Base-by-base conservation (phyloP, 2,329 filamentous ascomycete species). In the Colletotrichum melonis region DNA sequence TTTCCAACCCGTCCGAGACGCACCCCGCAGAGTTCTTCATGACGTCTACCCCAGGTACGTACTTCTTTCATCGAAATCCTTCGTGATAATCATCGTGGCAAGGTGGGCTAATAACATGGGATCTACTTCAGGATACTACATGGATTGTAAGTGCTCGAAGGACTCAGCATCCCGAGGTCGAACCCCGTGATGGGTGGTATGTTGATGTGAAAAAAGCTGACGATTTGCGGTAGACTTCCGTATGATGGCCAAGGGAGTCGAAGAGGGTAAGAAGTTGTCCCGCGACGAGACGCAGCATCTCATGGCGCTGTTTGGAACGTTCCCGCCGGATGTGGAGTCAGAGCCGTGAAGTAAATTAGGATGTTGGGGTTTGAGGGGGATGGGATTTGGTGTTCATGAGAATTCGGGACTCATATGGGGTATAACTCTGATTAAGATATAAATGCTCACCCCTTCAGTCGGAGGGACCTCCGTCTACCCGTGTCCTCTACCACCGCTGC, bases 271-370 rank as follows among this genome's bases (percentile, higher is more conserved):
- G 69, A 76, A 78, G 65, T 73, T 82, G 12, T 74, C 74, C 0
- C 64, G 75, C 19, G 76, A 72, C 7, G 77, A 81, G 24, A 77
- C 76, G 2, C 59, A 79, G 75, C 81, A 82, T 63, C 66, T 82
- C 52, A 83, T 83, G 81, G 79, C 80, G 5, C 69, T 83, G 58
- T 83, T 83, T 75, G 81, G 80, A 3, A 83, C 81, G 0, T 82
- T 82, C 52, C 80, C 82, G 2, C 79, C 80, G 5, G 79, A 79
- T 55, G 78, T 81, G n/a, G 80, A 81, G 56, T 80, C 80, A 28
- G 80, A 81, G 65, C 78, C 80, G 11, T 81, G 72, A 78, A 49
- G 35, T 22, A 7, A 19, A 4, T 2, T 24, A 16, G n/a, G 19
- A 28, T 19, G 28, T 16, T 28, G 5, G 57, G n/a, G 4, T 12